Evolutionary conservation across 2,329 filamentous ascomycete genomes (phyloP).

Genomic region (Dactylellina haptotyla): DNA sequence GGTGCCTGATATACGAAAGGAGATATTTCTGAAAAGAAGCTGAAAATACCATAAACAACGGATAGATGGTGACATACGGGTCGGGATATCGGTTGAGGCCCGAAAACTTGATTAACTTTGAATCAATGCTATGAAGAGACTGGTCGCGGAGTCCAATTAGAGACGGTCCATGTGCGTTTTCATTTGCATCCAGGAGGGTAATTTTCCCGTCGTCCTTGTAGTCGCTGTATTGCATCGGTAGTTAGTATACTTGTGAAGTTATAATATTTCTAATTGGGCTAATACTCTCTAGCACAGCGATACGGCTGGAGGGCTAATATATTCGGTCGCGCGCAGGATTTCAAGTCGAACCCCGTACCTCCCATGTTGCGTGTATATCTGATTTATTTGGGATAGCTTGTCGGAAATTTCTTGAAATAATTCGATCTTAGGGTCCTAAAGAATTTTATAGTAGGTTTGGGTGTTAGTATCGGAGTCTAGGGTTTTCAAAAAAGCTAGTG

Average conservation of each 20-base stretch:
- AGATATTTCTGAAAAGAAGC: too few relatives aligned
- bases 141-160: constrained; percentile 65
- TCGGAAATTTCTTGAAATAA: too few relatives aligned
- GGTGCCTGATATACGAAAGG: too few relatives aligned
- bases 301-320: constrained; percentile 81
- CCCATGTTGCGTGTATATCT: neutral
- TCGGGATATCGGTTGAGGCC: constrained; percentile 95
- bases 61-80: constrained; percentile 66
- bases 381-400: too few relatives aligned
- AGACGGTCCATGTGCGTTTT: constrained; percentile 93
- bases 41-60: neutral
- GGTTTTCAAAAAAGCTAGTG: too few relatives aligned
- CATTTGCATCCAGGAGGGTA: constrained; percentile 94
- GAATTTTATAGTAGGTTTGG: too few relatives aligned
- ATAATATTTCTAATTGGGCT: too few relatives aligned
- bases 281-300: constrained; percentile 83
- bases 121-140: constrained; percentile 60
- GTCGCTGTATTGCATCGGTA: constrained; percentile 70
- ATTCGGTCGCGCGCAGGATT: constrained; percentile 79
- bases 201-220: constrained; percentile 99
- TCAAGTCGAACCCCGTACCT: constrained; percentile 71
- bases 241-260: constrained; percentile 52
- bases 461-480: too few relatives aligned
- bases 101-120: constrained; percentile 74
- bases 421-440: too few relatives aligned